Evolutionary conservation across 768 basidiomycete genomes (phyloP), one percentile per base, ranked within the genome.

Genomic region (Lanmaoa pseudosensibilis): DNA sequence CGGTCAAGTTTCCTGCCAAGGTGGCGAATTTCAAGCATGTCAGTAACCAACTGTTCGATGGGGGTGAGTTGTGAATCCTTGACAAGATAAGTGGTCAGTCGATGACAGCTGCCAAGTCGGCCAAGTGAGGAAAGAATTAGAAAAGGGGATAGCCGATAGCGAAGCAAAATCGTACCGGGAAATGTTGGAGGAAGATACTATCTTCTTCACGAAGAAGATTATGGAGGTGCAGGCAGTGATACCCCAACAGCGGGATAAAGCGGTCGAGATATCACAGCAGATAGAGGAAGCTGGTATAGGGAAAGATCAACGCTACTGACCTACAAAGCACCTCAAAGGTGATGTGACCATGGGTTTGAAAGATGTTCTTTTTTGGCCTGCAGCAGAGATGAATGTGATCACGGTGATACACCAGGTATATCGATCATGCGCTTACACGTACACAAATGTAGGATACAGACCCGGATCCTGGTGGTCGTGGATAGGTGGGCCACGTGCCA

Each of bases 331-430:
- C 95, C 82, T 99, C 95, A 61, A 98, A 98, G 3, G 94, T 87
- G 55, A 98, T 98, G 68, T 98, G 97, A 65, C 96, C 92, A 64
- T 87, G 85, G 56, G 98, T 92, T 74, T 99, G 97, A 38, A 98
- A 82, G 32, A 97, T 94, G 72, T 96, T 96, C 79, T 97, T 97
- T 77, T 98, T 97, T 5, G 97, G 97, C 97, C 97, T 98, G 75
- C 9, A 23, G 41, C 13, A 38, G 19, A 1, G 6, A 55, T 65
- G 39, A 60, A 54, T 6, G 4, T 4, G 16, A 25, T 19, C n/a
- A n/a, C n/a, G 9, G 23, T 5, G 18, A 46, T 10, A 51, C 32
- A 30, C 2, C 5, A 13, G 13, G 10, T 8, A 2, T 2, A 34
- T 11, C 4, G 19, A 34, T 11, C 4, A 21, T 10, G 18, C 6